phyloP scores from a whole-genome alignment of 352 stramenopile genomes.

The Phytophthora cryptogea region DNA sequence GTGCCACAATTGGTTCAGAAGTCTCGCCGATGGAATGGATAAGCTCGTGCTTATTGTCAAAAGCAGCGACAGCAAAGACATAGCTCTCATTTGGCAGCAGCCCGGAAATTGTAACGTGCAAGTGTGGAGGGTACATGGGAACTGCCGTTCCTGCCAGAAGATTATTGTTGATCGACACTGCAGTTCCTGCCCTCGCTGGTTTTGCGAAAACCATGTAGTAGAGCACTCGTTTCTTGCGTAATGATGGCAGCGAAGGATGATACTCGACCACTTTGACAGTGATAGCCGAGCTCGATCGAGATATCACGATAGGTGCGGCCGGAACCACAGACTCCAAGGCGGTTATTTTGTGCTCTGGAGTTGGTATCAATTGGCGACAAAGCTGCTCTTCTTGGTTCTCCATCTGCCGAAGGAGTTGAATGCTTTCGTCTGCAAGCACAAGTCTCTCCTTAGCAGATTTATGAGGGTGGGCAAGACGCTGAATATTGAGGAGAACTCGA shows the following conservation, averaged over 20 bases:
- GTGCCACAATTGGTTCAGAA: constrained; percentile 55
- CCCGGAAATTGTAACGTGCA: constrained; percentile 48
- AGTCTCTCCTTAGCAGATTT: constrained; percentile 25
- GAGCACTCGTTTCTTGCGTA: constrained; percentile 38
- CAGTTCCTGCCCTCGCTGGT: constrained; percentile 62
- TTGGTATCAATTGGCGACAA: constrained; percentile 10
- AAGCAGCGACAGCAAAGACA: constrained; percentile 84
- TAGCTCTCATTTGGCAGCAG: constrained; percentile 77
- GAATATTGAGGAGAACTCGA: constrained; percentile 48
- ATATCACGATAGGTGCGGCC: constrained; percentile 51
- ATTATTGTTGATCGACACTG: constrained; percentile 79
- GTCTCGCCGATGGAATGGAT: constrained; percentile 76
- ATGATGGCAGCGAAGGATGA: constrained; percentile 25
- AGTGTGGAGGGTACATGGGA: constrained; percentile 38
- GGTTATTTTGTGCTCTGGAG: not conserved
- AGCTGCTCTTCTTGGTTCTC: constrained; percentile 54
- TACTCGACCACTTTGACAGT: constrained; percentile 53
- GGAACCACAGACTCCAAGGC: constrained; percentile 25
- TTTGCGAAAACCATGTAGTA: constrained; percentile 89
- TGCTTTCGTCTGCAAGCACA: constrained; percentile 37
- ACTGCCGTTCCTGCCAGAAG: constrained; percentile 62
- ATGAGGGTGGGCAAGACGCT: constrained; percentile 33
- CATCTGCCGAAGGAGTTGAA: constrained; percentile 47
- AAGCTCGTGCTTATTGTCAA: constrained; percentile 60
- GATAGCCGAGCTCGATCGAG: constrained; percentile 57